A percentile compares a stretch with the other conserved stretches of the same genome.
Evolutionary conservation across 2,329 filamentous ascomycete species (phyloP).

Genomic region (Lithohypha guttulata): DNA sequence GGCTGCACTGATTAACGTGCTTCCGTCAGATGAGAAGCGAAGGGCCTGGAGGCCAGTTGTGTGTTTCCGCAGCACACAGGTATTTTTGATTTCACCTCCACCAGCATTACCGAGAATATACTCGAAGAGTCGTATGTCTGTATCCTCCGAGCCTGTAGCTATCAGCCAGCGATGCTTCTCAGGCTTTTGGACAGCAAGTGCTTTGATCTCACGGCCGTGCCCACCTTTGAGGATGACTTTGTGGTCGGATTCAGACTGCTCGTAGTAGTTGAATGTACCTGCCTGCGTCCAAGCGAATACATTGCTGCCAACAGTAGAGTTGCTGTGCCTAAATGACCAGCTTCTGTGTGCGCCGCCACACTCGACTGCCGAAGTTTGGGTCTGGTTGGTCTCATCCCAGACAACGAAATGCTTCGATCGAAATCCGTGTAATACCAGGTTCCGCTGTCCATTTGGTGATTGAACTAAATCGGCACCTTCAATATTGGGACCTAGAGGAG

Average conservation of each 20-base stretch:
- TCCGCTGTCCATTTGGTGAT: slow-evolving; percentile 25
- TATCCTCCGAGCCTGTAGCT: slow-evolving; percentile 62
- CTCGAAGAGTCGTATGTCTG: slow-evolving; percentile 58
- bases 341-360: slow-evolving; percentile 78
- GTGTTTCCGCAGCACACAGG: slow-evolving; percentile 58
- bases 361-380: slow-evolving; percentile 59
- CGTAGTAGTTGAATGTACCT: slow-evolving; percentile 40
- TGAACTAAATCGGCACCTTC: slow-evolving; percentile 57
- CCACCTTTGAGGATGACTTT: slow-evolving; percentile 53
- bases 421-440: slow-evolving; percentile 71
- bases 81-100: slow-evolving; percentile 2
- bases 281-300: slow-evolving; percentile 68
- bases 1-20: slow-evolving; percentile 71
- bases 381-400: slow-evolving; percentile 63
- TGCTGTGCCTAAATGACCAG: slow-evolving; percentile 46
- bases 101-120: not conserved
- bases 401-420: slow-evolving; percentile 67
- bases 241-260: slow-evolving; percentile 33
- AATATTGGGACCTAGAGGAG: slow-evolving; percentile 65
- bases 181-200: slow-evolving; percentile 39
- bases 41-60: slow-evolving; percentile 74
- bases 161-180: slow-evolving; percentile 32
- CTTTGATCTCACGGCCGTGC: slow-evolving; percentile 80
- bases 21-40: slow-evolving; percentile 56
- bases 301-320: slow-evolving; percentile 27